phyloP scores from a whole-genome alignment of 306 rosid genomes.

The Gleditsia sinensis region DNA sequence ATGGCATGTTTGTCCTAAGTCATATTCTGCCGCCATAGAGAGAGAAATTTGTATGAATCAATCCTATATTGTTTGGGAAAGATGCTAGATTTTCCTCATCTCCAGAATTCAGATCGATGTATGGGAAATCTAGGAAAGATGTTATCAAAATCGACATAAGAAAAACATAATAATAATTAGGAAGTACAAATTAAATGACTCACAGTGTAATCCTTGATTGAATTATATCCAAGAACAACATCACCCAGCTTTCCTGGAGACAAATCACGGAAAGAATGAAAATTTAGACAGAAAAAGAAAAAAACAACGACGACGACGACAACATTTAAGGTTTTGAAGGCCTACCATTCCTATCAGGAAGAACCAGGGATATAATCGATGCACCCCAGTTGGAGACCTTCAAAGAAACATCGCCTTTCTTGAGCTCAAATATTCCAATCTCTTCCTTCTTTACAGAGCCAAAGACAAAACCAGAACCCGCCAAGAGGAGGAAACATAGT shows the following conservation, averaged over 20 bases:
- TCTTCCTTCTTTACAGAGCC: slow-evolving; percentile 20
- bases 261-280: slow-evolving; percentile 7
- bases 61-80: slow-evolving; percentile 23
- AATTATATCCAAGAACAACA: slow-evolving; percentile 79
- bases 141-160: too few relatives aligned
- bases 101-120: neutral
- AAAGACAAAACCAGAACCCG: slow-evolving; percentile 31
- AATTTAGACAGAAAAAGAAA: neutral
- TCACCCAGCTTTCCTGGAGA: slow-evolving; percentile 69
- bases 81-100: neutral
- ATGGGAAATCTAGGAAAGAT: neutral
- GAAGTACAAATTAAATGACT: neutral
- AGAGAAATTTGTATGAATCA: neutral
- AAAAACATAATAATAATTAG: neutral
- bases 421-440: slow-evolving; percentile 44
- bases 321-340: neutral
- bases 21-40: neutral
- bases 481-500: slow-evolving; percentile 22
- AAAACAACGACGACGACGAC: neutral
- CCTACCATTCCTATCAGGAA: slow-evolving; percentile 49
- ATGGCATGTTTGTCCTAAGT: slow-evolving; percentile 26
- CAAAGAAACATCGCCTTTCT: slow-evolving; percentile 44
- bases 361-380: slow-evolving; percentile 39
- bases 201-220: slow-evolving; percentile 59
- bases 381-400: slow-evolving; percentile 57